Evolutionary conservation across 148 eudicot species (phyloP).

Genomic region (Dysphania ambrosioides): DNA sequence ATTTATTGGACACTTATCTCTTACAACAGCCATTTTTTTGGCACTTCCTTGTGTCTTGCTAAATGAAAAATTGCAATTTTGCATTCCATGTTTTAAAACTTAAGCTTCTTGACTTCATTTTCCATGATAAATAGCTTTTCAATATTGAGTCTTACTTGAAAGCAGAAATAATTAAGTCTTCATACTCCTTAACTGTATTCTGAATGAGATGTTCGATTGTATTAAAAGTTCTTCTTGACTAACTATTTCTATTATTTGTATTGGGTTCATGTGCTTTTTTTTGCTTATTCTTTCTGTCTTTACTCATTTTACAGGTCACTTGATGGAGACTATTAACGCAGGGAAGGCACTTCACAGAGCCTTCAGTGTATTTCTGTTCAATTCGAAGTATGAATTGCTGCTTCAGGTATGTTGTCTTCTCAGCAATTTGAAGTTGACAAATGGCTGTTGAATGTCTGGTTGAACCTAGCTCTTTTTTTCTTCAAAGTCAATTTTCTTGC

Average conservation of each 20-base stretch:
- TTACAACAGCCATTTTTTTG: no score
- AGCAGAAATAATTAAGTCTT: not conserved
- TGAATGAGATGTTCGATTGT: not conserved
- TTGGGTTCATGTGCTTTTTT: not conserved
- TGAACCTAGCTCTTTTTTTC: not conserved
- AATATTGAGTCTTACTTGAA: not conserved
- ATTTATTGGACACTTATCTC: no score
- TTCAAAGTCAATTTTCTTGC: not conserved
- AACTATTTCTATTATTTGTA: no score
- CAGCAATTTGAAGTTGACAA: not conserved
- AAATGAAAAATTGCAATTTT: no score
- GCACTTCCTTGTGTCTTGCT: no score
- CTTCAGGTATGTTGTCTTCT: conserved; percentile 62
- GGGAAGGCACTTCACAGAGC: conserved; percentile 87
- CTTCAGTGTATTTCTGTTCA: conserved; percentile 86
- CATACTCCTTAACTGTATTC: not conserved
- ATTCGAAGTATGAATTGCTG: conserved; percentile 80
- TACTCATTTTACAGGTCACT: conserved; percentile 58
- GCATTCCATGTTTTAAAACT: no score
- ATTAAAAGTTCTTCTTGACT: not conserved
- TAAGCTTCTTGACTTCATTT: no score
- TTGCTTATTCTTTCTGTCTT: not conserved
- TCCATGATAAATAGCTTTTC: no score
- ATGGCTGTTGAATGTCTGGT: not conserved
- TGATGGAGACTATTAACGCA: conserved; percentile 84